Conservation (phyloP, 1,139 yeast species). For the Wickerhamomyces sp. region DNA sequence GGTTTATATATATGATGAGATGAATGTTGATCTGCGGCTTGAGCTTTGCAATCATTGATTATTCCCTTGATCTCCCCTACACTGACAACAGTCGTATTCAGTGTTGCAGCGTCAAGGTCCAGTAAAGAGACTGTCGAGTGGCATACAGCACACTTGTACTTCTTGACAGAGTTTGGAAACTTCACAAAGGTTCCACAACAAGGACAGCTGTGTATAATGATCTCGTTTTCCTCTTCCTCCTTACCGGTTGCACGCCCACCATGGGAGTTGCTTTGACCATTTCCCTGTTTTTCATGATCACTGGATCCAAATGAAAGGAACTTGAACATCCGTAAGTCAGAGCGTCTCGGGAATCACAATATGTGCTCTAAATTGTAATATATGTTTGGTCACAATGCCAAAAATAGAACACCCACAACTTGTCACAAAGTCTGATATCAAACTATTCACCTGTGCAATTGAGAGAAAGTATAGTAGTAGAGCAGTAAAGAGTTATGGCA, state of each 20-base stretch:
- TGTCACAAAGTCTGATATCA: no score
- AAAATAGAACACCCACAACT: no score
- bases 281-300: not conserved
- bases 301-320: not conserved
- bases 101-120: not conserved
- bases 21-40: constrained; percentile 9
- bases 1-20: constrained; percentile 46
- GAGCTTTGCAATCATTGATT: not conserved
- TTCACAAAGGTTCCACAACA: constrained; percentile 64
- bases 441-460: no score
- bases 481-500: no score
- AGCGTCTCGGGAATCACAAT: no score
- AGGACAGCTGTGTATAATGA: constrained; percentile 26
- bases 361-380: no score
- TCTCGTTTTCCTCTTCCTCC: no score
- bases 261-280: no score
- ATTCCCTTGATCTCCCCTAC: not conserved
- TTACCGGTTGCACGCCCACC: no score
- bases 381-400: no score
- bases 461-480: no score
- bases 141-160: constrained; percentile 57
- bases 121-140: constrained; percentile 33
- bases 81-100: not conserved
- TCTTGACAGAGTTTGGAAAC: constrained; percentile 41
- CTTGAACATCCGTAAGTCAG: no score